Percentiles rank a stretch among this genome's conserved stretches.
phyloP scores from a whole-genome alignment of 164 flowering plant species.

The Vitis amurensis region DNA sequence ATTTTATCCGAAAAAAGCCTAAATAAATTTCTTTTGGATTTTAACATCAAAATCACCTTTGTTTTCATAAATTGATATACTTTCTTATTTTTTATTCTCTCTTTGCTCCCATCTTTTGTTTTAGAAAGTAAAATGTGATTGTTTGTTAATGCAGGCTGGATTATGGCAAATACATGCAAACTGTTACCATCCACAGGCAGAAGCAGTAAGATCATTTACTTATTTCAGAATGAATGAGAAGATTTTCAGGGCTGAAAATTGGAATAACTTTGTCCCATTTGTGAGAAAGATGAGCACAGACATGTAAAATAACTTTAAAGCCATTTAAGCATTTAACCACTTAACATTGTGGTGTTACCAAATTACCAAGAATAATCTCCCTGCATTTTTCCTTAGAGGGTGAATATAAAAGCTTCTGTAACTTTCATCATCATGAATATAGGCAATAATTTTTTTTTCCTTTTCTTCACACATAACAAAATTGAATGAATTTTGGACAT shows the following conservation, averaged over 20 bases:
- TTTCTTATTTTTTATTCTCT: background rate
- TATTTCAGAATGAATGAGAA: slow-evolving; percentile 55
- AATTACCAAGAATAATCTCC: background rate
- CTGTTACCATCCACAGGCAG: slow-evolving; percentile 42
- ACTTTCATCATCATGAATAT: background rate
- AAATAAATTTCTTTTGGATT: no score
- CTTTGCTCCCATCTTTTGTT: background rate
- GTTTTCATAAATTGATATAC: background rate
- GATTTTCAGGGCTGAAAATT: slow-evolving; percentile 52
- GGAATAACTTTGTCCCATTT: slow-evolving; percentile 57
- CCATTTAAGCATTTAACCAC: slow-evolving; percentile 9
- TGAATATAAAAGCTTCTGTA: slow-evolving; percentile 1
- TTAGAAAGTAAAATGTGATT: background rate
- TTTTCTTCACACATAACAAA: no score
- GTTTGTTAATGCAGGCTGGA: slow-evolving; percentile 41
- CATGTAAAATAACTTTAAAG: slow-evolving; percentile 12
- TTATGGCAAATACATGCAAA: slow-evolving; percentile 45
- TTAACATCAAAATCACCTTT: no score
- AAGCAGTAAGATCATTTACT: slow-evolving; percentile 53
- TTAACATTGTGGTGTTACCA: background rate
- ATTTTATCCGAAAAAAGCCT: no score
- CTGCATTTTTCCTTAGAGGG: background rate
- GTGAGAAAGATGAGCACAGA: slow-evolving; percentile 49
- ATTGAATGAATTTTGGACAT: background rate
- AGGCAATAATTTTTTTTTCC: no score